Base-by-base conservation (phyloP, 768 basidiomycete genomes). In the Cystobasidium tubakii region DNA sequence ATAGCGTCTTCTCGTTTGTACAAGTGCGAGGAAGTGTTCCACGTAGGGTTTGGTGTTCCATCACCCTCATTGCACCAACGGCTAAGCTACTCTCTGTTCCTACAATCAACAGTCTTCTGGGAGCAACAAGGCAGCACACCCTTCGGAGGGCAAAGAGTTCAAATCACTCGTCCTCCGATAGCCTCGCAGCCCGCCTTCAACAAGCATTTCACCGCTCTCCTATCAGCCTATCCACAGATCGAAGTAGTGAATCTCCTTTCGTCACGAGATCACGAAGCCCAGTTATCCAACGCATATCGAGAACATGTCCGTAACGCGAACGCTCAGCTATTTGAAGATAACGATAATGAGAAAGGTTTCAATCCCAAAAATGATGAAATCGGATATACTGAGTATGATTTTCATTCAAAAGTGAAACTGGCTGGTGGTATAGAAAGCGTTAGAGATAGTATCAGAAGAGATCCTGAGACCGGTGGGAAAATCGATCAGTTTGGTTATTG, bases 111-210 rank as follows among this genome's bases (percentile, higher is more conserved):
- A 93, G 92, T 98, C 73, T 99, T 99, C 81, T 99, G 96, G 96
- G 95, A 98, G 81, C 95, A 99, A 79, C 92, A 95, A 82, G 93
- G 92, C 31, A 81, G 94, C 46, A 92, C 94, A 79, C 94, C 95
- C 0, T 93, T 99, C 79, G 91, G 92, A 43, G 92, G 92, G 76
- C 87, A 87, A 71, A 75, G 64, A 23, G 92, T 99, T 50, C 93
- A 97, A 80, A 91, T 99, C 75, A 94, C 92, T 15, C 88, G 94
- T 15, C 95, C 96, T 0, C 89, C 91, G 77, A 80, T 82, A 46
- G 92, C 93, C 1, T 94, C 94, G 0, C 95, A 98, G 77, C 94
- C 94, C 9, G 96, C 96, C 0, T 99, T 99, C 79, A 91, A 97
- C 77, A 88, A 91, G 44, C 96, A 99, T 82, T 91, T 97, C 73